Conservation (phyloP, 768 basidiomycete genomes). For the Auricularia sp. region DNA sequence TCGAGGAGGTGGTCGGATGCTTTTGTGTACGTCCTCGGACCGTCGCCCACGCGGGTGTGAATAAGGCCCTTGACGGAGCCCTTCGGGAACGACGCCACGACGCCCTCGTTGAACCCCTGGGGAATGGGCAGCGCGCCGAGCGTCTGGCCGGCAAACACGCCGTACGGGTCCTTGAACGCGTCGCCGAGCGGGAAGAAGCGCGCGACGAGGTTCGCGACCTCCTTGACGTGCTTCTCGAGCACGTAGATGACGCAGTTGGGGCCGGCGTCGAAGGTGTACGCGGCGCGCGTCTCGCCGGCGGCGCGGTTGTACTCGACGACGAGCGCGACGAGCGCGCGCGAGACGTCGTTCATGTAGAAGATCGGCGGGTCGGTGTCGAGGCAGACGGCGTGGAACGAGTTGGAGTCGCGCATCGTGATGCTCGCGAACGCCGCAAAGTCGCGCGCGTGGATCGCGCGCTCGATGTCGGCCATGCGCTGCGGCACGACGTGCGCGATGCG, state of each 20-base stretch:
- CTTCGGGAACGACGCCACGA: constrained; percentile 60
- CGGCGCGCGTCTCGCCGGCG: constrained; percentile 62
- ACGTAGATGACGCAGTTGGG: constrained; percentile 98
- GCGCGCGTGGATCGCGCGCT: constrained; percentile 60
- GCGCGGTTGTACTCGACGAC: constrained; percentile 86
- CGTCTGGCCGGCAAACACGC: constrained; percentile 37
- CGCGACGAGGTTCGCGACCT: constrained; percentile 66
- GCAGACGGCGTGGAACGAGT: constrained; percentile 97
- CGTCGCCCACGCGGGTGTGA: constrained; percentile 87
- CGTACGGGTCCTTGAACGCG: constrained; percentile 68
- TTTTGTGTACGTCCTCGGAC: constrained; percentile 42
- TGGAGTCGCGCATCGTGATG: constrained; percentile 95
- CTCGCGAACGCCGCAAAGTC: constrained; percentile 86
- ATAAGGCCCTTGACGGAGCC: constrained; percentile 86
- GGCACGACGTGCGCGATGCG: constrained; percentile 85
- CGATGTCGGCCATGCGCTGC: constrained; percentile 71
- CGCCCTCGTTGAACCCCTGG: constrained; percentile 67
- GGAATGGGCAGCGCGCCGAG: constrained; percentile 39
- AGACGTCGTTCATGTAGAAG: constrained; percentile 99
- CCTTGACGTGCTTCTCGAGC: constrained; percentile 60
- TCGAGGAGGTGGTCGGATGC: background rate
- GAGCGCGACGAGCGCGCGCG: constrained; percentile 81
- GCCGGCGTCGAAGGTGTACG: constrained; percentile 98
- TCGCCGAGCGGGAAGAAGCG: constrained; percentile 82
- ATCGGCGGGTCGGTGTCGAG: constrained; percentile 97